Base-by-base conservation (phyloP, 2,329 filamentous ascomycete species). In the Clarireedia sp. region DNA sequence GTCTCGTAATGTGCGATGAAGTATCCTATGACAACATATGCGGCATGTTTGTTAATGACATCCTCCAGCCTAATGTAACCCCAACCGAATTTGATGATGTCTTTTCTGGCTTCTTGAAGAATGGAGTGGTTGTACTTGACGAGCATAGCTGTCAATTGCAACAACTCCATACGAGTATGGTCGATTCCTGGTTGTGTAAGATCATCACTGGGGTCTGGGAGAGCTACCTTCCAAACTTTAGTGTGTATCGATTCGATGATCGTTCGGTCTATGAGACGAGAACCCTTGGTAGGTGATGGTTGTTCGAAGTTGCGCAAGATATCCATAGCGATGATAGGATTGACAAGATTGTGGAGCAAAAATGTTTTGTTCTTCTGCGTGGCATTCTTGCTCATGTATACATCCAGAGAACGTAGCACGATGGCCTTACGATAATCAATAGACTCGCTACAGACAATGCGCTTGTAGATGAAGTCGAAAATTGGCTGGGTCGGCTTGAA, bases 41-140 rank as follows among this genome's bases (percentile, higher is more conserved):
- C 91, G 0, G 92, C 94, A 69, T 97, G 94, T 71, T 99, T 99
- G 76, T 97, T 99, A 75, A 99, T 96, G 56, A 96, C 89, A 70
- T 99, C 94, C 67, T 99, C 95, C n/a, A 99, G 80, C 23, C 89
- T 84, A 65, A 99, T 99, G 68, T 96, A 97, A 17, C 91, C 96
- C 94, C 94, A 99, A 3, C 90, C 91, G 71, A 97, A 99, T 72
- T 96, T 97, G 67, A 99, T 99, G 59, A 99, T 92, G 61, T 99
- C 94, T 71, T 99, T 99, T 38, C 95, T 85, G 2, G 89, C 86
- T 66, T 97, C 94, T 63, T 95, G 88, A 1, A 99, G 80, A 53
- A 90, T 87, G 33, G 82, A 81, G 66, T 92, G 85, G 66, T 99
- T 90, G 66, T 97, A 95, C 68, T 99, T 99, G 71, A 99, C 86